Evolutionary conservation across 1,284 basidiomycete genomes (phyloP), one percentile per base, ranked within the genome.

Genomic region (Schizophyllum commune): DNA sequence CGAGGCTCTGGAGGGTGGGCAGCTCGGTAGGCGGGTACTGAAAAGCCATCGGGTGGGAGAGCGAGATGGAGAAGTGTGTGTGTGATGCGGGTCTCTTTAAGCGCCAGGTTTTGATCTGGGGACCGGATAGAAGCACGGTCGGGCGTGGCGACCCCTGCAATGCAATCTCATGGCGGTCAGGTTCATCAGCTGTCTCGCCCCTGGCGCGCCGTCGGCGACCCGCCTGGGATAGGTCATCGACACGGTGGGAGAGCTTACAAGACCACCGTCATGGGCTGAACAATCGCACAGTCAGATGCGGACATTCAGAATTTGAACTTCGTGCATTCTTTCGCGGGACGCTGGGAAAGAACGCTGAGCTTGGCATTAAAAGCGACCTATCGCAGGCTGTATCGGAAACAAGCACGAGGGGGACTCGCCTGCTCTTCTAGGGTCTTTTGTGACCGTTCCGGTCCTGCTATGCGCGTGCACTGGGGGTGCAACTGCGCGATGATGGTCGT

Each of bases 1-100:
- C 73, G 59, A 83, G 73, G 6, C 78, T 83, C 21, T 80, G 81
- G 32, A 82, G 71, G 32, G 20, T 54, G 32, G 56, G 55, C 15
- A 56, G 19, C 11, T 32, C 32, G 53, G 58, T 55, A 21, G 53
- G 34, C 21, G 17, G 19, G 33, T 47, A 47, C 39, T 47, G 13
- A 3, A 47, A 13, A 11, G 39, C 17, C 39, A 47, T 47, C 39
- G 9, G 39, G 9, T 47, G 17, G 39, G 39, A 17, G 39, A 47
- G 39, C 13, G 17, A 47, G 39, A 47, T 47, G 39, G 17, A 47
- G 39, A 47, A 47, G 4, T 8, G 39, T 47, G 39, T 13, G 39
- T 47, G 39, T 8, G 39, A 47, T 8, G 39, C 13, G 17, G 39
- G 39, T 47, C 39, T 47, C 27, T 47, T 47, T 47, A 47, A 47